Conservation (phyloP, 768 basidiomycete genomes). For the Lactifluus hygrophoroides region DNA sequence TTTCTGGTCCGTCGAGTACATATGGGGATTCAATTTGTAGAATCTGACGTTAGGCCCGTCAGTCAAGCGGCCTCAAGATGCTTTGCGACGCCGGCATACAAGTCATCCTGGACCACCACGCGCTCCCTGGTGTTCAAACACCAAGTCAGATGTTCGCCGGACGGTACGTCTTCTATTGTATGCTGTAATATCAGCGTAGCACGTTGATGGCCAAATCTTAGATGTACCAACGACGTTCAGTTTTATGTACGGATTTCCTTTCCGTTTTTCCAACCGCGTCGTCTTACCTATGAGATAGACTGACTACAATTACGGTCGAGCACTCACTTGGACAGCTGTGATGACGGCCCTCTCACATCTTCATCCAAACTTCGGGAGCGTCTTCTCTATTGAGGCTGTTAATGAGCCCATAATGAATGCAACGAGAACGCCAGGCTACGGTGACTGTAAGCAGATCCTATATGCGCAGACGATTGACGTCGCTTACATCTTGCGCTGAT, state of each 20-base stretch:
- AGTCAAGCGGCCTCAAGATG: slow-evolving; percentile 58
- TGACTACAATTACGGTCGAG: slow-evolving; percentile 62
- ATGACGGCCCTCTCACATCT: slow-evolving; percentile 68
- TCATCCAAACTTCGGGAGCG: slow-evolving; percentile 54
- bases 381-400: slow-evolving; percentile 64
- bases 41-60: not conserved
- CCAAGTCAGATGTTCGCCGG: slow-evolving; percentile 61
- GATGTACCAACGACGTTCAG: slow-evolving; percentile 58
- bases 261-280: not conserved
- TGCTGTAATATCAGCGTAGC: not conserved
- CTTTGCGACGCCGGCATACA: slow-evolving; percentile 54
- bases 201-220: slow-evolving; percentile 24
- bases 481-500: not conserved
- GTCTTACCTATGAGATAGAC: slow-evolving; percentile 37
- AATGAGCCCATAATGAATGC: slow-evolving; percentile 78
- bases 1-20: slow-evolving; percentile 39
- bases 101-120: slow-evolving; percentile 63
- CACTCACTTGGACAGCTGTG: slow-evolving; percentile 72
- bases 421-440: slow-evolving; percentile 54
- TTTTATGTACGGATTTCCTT: slow-evolving; percentile 51
- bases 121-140: slow-evolving; percentile 60
- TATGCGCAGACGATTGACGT: not conserved
- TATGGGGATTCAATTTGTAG: not conserved
- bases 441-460: slow-evolving; percentile 43
- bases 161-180: slow-evolving; percentile 36